These are phyloP conservation scores for Rhynchospora tenuis DNA, from an alignment of 176 grass and related monocot genomes.

Conservation along the genomic window DNA sequence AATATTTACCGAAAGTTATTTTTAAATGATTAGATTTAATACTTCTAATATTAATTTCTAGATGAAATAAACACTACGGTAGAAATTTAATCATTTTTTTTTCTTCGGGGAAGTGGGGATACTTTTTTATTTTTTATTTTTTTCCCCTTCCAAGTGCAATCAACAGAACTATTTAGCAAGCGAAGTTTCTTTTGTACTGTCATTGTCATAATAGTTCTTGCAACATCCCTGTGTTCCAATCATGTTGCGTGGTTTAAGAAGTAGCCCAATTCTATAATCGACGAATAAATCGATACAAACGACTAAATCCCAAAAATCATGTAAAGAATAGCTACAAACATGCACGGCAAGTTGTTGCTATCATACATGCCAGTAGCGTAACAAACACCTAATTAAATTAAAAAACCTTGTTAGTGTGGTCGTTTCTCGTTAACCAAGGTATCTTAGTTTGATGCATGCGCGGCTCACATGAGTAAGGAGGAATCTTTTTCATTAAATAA, in stretches of 20 bases:
- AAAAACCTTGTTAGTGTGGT: constrained; percentile 20
- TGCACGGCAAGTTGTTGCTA: constrained; percentile 6
- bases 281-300: constrained; percentile 11
- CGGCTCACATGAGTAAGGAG: constrained; percentile 29
- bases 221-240: neutral
- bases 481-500: constrained; percentile 38
- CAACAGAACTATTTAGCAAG: neutral
- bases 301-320: neutral
- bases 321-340: neutral
- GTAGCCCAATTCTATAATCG: neutral
- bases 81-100: too few species aligned
- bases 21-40: too few species aligned
- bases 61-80: too few species aligned
- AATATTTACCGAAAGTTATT: too few species aligned
- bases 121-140: neutral
- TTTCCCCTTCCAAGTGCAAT: neutral
- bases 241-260: neutral
- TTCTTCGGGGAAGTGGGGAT: too few species aligned
- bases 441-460: constrained; percentile 32
- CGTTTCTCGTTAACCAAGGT: constrained; percentile 49
- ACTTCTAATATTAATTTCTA: too few species aligned
- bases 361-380: neutral
- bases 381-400: constrained; percentile 1
- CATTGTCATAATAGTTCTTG: neutral
- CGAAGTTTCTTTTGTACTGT: neutral